These are phyloP conservation scores for Scenedesmus sp. DNA, from an alignment of 163 green algal genomes.

Conservation along the genomic window DNA sequence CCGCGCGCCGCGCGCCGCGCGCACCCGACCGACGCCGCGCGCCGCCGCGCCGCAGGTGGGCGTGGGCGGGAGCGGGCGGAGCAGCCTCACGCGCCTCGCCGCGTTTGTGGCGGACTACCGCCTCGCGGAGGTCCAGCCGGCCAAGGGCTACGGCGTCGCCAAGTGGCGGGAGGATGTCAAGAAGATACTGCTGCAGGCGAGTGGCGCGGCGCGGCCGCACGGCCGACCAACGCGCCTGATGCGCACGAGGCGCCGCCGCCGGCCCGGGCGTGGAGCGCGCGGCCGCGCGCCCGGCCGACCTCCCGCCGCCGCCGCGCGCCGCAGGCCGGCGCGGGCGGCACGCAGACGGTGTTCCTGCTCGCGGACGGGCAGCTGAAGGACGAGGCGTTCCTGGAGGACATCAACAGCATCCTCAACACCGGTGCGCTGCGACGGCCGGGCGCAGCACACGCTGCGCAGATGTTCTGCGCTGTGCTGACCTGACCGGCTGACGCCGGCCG, in stretches of 20 bases:
- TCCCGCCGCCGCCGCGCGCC: no score
- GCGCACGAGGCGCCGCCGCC: no score
- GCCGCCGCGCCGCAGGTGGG: no score
- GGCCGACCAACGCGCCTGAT: no score
- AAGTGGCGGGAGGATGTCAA: slow-evolving; percentile 86
- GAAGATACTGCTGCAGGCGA: slow-evolving; percentile 61
- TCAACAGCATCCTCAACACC: slow-evolving; percentile 81
- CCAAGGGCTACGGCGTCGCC: slow-evolving; percentile 65
- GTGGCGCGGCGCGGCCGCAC: no score
- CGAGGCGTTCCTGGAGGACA: slow-evolving; percentile 78
- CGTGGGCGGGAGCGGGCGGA: slow-evolving; percentile 93
- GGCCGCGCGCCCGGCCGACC: no score
- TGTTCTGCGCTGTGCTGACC: neutral
- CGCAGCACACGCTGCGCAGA: neutral
- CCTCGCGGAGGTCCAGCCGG: slow-evolving; percentile 84
- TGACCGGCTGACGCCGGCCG: neutral
- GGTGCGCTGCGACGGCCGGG: slow-evolving; percentile 43
- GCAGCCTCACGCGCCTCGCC: slow-evolving; percentile 77
- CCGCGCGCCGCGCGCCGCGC: no score
- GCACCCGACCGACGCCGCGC: no score
- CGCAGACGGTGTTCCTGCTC: slow-evolving; percentile 77
- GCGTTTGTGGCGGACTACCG: slow-evolving; percentile 84
- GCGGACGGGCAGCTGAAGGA: slow-evolving; percentile 77
- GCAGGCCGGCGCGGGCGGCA: slow-evolving; percentile 63
- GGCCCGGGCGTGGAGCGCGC: no score